Evolutionary conservation across 805 yeast species (phyloP).

Genomic region (Starmerella gropengiesseri): DNA sequence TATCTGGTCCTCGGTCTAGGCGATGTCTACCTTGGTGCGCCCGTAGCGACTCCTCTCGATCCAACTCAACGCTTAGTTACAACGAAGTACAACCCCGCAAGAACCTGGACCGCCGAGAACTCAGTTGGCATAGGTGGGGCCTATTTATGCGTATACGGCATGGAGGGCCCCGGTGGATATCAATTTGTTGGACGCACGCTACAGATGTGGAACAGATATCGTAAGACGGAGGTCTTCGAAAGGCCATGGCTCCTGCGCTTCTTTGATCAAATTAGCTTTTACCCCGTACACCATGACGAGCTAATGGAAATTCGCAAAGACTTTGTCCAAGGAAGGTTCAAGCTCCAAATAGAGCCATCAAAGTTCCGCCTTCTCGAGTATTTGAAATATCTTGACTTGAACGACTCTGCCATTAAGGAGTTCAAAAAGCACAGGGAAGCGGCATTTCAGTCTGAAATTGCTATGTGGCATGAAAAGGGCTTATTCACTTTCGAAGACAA

Average conservation of each 20-base stretch:
- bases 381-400: slow-evolving; percentile 35
- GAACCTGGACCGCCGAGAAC: slow-evolving; percentile 91
- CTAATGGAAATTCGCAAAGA: slow-evolving; percentile 60
- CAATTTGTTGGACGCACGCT: slow-evolving; percentile 91
- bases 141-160: slow-evolving; percentile 95
- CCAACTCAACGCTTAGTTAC: slow-evolving; percentile 89
- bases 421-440: slow-evolving; percentile 39
- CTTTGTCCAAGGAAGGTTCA: slow-evolving; percentile 67
- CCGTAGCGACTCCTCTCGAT: slow-evolving; percentile 94
- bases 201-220: slow-evolving; percentile 91
- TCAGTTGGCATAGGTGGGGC: slow-evolving; percentile 95
- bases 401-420: slow-evolving; percentile 54
- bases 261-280: slow-evolving; percentile 88
- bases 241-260: slow-evolving; percentile 83
- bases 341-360: slow-evolving; percentile 61
- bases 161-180: slow-evolving; percentile 97
- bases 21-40: slow-evolving; percentile 94
- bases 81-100: slow-evolving; percentile 85
- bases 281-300: slow-evolving; percentile 80
- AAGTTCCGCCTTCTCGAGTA: slow-evolving; percentile 64
- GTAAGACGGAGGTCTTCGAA: slow-evolving; percentile 32
- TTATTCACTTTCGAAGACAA: slow-evolving; percentile 26
- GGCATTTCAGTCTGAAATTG: slow-evolving; percentile 72
- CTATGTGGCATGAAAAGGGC: slow-evolving; percentile 51
- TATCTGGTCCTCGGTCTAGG: slow-evolving; percentile 88